Conservation (phyloP, 805 yeast genomes). For the Wickerhamomyces pijperi region DNA sequence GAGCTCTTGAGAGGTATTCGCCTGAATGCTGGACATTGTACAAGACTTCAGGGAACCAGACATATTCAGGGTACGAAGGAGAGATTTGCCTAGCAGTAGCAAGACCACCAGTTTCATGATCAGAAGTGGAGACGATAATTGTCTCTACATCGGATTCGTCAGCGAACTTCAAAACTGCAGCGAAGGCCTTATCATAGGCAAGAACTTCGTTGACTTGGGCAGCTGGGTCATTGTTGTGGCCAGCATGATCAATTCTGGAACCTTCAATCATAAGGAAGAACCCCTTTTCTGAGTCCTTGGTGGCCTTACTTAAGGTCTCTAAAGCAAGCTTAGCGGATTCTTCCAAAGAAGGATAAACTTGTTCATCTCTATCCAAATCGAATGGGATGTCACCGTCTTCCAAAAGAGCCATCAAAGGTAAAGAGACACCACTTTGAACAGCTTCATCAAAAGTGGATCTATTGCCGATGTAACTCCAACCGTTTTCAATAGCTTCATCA, state of each 20-base stretch:
- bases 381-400: constrained; percentile 76
- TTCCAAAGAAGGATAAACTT: constrained; percentile 60
- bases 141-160: constrained; percentile 65
- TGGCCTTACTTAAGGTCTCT: constrained; percentile 52
- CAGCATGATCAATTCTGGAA: constrained; percentile 90
- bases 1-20: constrained; percentile 46
- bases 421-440: constrained; percentile 46
- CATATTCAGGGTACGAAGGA: constrained; percentile 63
- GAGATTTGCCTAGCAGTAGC: constrained; percentile 40
- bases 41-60: constrained; percentile 78
- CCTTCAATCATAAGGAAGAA: constrained; percentile 86
- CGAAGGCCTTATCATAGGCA: constrained; percentile 76
- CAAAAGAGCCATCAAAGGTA: constrained; percentile 71
- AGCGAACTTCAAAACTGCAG: constrained; percentile 62
- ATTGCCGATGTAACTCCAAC: constrained; percentile 56
- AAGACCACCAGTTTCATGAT: constrained; percentile 94
- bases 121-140: constrained; percentile 71
- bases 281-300: constrained; percentile 67
- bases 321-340: constrained; percentile 73
- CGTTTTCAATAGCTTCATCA: constrained; percentile 44
- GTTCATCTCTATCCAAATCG: constrained; percentile 62
- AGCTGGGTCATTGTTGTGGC: constrained; percentile 88
- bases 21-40: constrained; percentile 66
- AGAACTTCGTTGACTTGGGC: constrained; percentile 88
- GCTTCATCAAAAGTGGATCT: constrained; percentile 46